Evolutionary conservation across 192 early-diverging fungal genomes (phyloP), one percentile per base, ranked within the genome.

Genomic region (Helicostylum pulchrum): DNA sequence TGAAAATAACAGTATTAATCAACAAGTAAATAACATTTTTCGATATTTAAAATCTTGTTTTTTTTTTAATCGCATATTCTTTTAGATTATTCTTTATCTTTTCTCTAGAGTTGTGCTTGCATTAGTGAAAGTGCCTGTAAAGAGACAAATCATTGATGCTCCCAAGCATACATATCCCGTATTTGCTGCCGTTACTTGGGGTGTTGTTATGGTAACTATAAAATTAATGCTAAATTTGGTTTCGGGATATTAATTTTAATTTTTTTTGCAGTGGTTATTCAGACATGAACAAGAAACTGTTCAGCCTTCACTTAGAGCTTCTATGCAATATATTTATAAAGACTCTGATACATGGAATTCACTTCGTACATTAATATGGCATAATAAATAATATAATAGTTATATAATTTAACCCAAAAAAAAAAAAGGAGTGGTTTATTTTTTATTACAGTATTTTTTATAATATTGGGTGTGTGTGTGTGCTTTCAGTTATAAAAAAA

Each of bases 131-230:
- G 62, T 93, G 34, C 82, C 82, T 5, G 86, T 93, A 42, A 87
- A 93, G 79, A 81, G 85, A 39, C 70, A 79, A 61, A 57, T 81
- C 31, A 74, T 97, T 34, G 74, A 88, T n/a, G 87, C 85, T 42
- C 94, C 94, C 30, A 70, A 80, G 26, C 79, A 90, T 55, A 85
- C 92, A 2, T 98, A 91, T 81, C 85, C 93, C 5, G 71, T 96
- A 15, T 98, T 98, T 80, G 92, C 94, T n/a, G 92, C 94, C 8
- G 58, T 96, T 9, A 82, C 88, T 30, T 98, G 96, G 96, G 96
- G 94, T 6, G 77, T 86, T 26, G 94, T 97, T 32, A 96, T 98
- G 96, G 64, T 65, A 65, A 56, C n/a, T 7, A 48, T 48, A 48
- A 48, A 17, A 19, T 48, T 48, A 48, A 39, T 39, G 36, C 36